Evolutionary conservation across 441 rosid species (phyloP), one percentile per base, ranked within the genome.

Genomic region (Oxalis stricta): DNA sequence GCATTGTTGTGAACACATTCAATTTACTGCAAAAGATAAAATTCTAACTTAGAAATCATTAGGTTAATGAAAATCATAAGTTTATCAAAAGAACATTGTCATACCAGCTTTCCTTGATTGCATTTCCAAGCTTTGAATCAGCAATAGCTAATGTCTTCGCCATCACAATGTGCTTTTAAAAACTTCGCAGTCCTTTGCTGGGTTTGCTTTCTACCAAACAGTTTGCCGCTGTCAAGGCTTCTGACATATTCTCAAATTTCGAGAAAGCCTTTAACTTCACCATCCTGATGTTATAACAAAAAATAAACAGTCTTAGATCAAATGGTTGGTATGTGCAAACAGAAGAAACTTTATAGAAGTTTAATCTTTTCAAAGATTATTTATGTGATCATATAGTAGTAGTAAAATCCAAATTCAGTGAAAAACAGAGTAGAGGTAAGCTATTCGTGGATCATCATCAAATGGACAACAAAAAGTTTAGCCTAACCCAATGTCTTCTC

Each of bases 91-190:
- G 30, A 12, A 18, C n/a, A 35, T 36, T 0, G n/a, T 18, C 77
- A 18, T 23, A 89, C 97, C 89, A 85, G 56, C 53, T 79, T 44
- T 85, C 94, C 54, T 89, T 85, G 46, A 89, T 89, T 0, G 82
- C 72, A 70, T 83, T 82, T 48, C 98, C 98, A 58, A 89, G 96
- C 70, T 80, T 89, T 12, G 97, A 82, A 61, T 85, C 94, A 43
- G 83, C 93, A 14, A 89, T 87, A 11, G 66, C 98, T 18, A 89
- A 44, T 2, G 49, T 47, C n/a, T 59, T 89, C 85, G 26, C 82
- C 84, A 7, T 71, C 66, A 57, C 93, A 89, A 38, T 89, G 73
- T 18, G 71, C 71, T 4, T 66, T 70, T 53, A 89, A 56, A 54
- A 89, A 88, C 28, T 82, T 82, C 92, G 73, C 8, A 84, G 66